Conservation (phyloP, 495 filamentous ascomycete genomes). For the Filosporella fistucella region DNA sequence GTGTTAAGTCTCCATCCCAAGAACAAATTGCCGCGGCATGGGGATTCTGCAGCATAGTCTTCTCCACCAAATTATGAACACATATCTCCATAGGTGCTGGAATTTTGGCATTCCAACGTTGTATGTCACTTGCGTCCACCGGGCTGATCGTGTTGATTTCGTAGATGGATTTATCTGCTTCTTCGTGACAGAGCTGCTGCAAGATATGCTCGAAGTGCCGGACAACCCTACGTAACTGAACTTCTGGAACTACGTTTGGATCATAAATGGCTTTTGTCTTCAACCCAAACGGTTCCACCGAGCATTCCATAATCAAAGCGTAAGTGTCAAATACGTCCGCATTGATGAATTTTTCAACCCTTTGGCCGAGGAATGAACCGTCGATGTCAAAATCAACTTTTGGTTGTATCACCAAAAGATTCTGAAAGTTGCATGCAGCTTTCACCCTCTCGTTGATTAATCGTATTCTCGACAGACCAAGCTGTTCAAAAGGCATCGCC, state of each 20-base stretch:
- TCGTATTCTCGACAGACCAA: background rate
- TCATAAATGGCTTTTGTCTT: background rate
- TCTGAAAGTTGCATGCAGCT: slow-evolving; percentile 2
- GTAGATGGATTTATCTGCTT: background rate
- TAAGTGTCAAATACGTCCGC: background rate
- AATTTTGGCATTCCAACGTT: slow-evolving; percentile 23
- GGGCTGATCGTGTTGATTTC: background rate
- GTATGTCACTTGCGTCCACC: background rate
- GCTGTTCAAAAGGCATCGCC: background rate
- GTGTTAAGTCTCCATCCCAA: slow-evolving; percentile 1
- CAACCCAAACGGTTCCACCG: background rate
- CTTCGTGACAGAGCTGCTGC: background rate
- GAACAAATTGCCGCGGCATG: background rate
- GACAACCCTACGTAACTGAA: background rate
- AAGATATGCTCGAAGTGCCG: background rate
- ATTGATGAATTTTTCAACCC: background rate
- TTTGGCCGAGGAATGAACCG: background rate
- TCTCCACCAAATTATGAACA: slow-evolving; percentile 42
- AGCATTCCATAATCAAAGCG: background rate
- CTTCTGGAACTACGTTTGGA: background rate
- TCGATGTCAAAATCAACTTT: background rate
- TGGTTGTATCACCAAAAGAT: background rate
- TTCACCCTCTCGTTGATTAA: background rate
- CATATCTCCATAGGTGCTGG: slow-evolving; percentile 27
- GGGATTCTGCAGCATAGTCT: slow-evolving; percentile 25